phyloP scores from a whole-genome alignment of 2,329 filamentous ascomycete genomes.

The Penicillium sp. region DNA sequence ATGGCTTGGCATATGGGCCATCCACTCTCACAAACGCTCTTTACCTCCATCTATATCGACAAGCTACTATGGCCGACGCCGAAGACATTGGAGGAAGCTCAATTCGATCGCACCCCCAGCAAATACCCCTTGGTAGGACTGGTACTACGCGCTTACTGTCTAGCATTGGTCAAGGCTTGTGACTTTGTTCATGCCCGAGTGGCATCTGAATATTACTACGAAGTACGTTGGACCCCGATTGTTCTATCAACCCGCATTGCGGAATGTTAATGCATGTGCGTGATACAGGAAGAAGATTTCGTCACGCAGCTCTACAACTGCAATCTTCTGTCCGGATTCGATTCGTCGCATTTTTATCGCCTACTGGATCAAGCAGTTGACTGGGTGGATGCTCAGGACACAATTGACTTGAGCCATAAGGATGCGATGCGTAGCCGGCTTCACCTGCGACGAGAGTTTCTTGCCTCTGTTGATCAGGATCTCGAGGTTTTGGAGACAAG shows the following conservation, averaged over 20 bases:
- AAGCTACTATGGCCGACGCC: conserved; percentile 68
- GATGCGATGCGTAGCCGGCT: conserved; percentile 61
- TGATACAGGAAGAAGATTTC: conserved; percentile 80
- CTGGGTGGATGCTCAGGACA: conserved; percentile 41
- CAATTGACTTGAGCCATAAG: conserved; percentile 34
- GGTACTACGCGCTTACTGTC: conserved; percentile 76
- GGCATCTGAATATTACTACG: conserved; percentile 80
- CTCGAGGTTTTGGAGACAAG: conserved; percentile 26
- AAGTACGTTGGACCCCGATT: conserved; percentile 49
- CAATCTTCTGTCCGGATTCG: conserved; percentile 62
- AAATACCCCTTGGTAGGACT: conserved; percentile 49
- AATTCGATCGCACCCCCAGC: conserved; percentile 45
- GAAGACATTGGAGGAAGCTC: conserved; percentile 56
- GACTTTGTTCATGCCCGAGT: conserved; percentile 71
- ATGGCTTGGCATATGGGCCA: conserved; percentile 98
- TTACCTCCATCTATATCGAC: conserved; percentile 88
- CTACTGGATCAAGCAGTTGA: conserved; percentile 52
- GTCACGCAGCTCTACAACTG: conserved; percentile 86
- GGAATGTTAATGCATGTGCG: conserved; percentile 8
- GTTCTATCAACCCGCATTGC: conserved; percentile 3
- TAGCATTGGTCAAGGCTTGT: conserved; percentile 78
- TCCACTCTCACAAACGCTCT: conserved; percentile 86
- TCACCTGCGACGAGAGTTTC: conserved; percentile 53
- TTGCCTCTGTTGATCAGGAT: conserved; percentile 37
- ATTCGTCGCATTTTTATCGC: conserved; percentile 50